Conservation (phyloP, 352 stramenopile species). For the Phytophthora aleatoria region DNA sequence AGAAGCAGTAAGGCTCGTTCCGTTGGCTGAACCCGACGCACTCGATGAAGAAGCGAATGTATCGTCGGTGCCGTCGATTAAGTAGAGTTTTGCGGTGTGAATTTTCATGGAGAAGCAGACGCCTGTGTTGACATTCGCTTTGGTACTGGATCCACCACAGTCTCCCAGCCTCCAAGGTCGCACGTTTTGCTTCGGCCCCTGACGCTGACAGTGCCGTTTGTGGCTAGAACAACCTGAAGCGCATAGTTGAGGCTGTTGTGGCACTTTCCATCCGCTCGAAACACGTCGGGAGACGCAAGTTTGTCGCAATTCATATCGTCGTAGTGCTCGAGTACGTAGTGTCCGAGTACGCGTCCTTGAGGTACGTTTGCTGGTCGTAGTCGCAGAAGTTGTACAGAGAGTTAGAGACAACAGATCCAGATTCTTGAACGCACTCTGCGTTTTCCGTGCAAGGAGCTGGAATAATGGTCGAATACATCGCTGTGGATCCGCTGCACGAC, state of each 20-base stretch:
- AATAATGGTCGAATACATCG: background rate
- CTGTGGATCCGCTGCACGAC: background rate
- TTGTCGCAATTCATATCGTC: background rate
- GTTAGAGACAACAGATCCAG: background rate
- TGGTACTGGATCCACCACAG: background rate
- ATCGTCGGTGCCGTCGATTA: background rate
- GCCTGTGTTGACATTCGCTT: background rate
- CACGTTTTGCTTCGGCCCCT: background rate
- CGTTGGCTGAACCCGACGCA: background rate
- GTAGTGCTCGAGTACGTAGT: background rate
- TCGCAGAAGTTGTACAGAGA: background rate
- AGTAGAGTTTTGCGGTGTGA: background rate
- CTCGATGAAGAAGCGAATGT: background rate
- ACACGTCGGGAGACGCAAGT: background rate
- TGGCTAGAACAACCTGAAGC: background rate
- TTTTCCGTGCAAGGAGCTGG: background rate
- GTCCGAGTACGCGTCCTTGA: background rate
- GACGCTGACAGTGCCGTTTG: background rate
- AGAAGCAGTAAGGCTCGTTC: background rate
- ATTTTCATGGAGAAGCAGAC: background rate
- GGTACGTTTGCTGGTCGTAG: background rate
- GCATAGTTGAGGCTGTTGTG: background rate
- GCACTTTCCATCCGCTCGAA: background rate
- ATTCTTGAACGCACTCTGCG: background rate
- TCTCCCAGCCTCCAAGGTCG: background rate